A percentile compares a stretch with the other conserved stretches of the same genome.
Conservation (phyloP, 768 basidiomycete species). For the Hydnum rufescens region DNA sequence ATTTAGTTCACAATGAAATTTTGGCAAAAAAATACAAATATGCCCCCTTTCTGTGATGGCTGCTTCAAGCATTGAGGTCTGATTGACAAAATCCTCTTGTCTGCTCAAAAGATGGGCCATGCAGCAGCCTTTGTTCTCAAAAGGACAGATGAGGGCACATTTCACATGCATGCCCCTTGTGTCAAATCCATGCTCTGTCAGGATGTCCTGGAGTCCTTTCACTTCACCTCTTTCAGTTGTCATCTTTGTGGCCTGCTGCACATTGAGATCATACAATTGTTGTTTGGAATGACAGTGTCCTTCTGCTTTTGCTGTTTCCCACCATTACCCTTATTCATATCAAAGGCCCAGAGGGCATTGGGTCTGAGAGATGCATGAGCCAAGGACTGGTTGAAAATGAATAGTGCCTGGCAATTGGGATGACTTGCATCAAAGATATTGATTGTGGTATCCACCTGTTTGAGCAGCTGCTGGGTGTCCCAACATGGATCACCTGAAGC, state of each 20-base stretch:
- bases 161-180: not conserved
- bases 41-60: slow-evolving; percentile 5
- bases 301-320: slow-evolving; percentile 20
- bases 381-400: slow-evolving; percentile 9
- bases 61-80: slow-evolving; percentile 11
- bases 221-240: slow-evolving; percentile 13
- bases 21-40: not conserved
- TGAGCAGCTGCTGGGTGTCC: slow-evolving; percentile 7
- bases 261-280: slow-evolving; percentile 15
- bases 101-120: slow-evolving; percentile 8
- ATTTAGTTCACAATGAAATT: slow-evolving; percentile 1
- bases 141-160: slow-evolving; percentile 19
- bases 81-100: slow-evolving; percentile 6
- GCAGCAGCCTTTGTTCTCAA: slow-evolving; percentile 11
- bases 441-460: slow-evolving; percentile 5
- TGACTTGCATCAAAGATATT: not conserved
- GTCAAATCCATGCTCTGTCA: slow-evolving; percentile 1
- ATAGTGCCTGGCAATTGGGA: slow-evolving; percentile 2
- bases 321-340: slow-evolving; percentile 26
- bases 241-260: not conserved
- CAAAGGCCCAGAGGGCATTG: slow-evolving; percentile 24
- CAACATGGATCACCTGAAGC: slow-evolving; percentile 6
- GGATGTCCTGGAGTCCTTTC: slow-evolving; percentile 16
- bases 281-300: slow-evolving; percentile 22
- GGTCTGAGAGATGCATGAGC: slow-evolving; percentile 20